Base-by-base conservation (phyloP, 306 rosid species). In the Lathyrus oleraceus region DNA sequence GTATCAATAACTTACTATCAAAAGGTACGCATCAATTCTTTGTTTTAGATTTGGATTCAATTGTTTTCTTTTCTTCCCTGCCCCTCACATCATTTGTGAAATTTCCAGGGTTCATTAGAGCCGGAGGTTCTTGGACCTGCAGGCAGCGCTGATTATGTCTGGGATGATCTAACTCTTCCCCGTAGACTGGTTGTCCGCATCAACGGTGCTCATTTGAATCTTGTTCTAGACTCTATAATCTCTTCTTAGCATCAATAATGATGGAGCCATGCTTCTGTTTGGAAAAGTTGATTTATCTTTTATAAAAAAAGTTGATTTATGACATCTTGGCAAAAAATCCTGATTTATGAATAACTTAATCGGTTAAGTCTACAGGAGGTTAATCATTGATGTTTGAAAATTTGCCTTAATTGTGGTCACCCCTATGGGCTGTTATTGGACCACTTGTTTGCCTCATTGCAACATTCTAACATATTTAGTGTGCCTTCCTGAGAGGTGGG, bases 131-230 rank as follows among this genome's bases (percentile, higher is more conserved):
- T 94, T 73, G 87, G 90, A 73, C 80, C 96, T 48, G 76, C 72
- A 28, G 71, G 85, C 62, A 79, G 76, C 48, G 84, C 83, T 64
- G 87, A 90, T 85, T 94, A 85, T 88, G 96, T 89, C 61, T 94
- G 98, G 98, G 98, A 88, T 88, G 95, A 94, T 78, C 44, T 85
- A 61, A 90, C 94, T 74, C 95, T 87, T 82, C 97, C 96, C 8
- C 98, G 62, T 72, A 86, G 69, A 67, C 71, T 94, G 76, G 88
- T 87, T 66, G 77, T 90, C 79, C 85, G 76, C 72, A 81, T 90
- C 40, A 79, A 80, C 73, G 97, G 97, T 90, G 78, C 51, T 39
- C 64, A 25, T 35, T 71, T 21, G 32, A 77, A 71, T 76, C 67
- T 77, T 67, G 12, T 43, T 54, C 14, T 52, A 14, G 21, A 70